These are phyloP conservation scores for Cyanophora paradoxa DNA, from an alignment of 78 protist species.

Conservation along the genomic window DNA sequence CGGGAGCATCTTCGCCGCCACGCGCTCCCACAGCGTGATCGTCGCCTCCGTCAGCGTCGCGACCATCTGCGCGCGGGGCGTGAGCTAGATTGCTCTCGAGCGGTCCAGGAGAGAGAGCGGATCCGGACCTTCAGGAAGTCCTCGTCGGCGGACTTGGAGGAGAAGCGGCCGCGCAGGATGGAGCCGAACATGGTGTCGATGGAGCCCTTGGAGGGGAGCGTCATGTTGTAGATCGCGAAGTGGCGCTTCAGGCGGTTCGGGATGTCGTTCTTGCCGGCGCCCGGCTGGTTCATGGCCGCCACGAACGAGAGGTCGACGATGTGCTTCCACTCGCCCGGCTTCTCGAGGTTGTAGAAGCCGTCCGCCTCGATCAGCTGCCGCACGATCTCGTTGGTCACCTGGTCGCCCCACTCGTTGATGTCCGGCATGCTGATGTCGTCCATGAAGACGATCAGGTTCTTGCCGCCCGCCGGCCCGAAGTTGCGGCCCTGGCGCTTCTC, in stretches of 20 bases:
- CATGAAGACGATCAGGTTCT: conserved; percentile 47
- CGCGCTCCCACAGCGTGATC: conserved; percentile 46
- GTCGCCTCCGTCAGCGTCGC: conserved; percentile 49
- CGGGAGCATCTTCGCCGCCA: conserved; percentile 64
- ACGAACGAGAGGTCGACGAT: conserved; percentile 47
- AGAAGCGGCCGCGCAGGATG: conserved; percentile 37
- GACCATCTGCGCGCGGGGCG: too few species aligned
- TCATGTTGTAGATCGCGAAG: conserved; percentile 55
- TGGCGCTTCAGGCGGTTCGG: conserved; percentile 77
- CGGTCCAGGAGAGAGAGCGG: too few species aligned
- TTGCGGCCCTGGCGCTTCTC: conserved; percentile 69
- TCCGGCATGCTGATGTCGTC: conserved; percentile 85
- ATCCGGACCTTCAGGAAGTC: neutral
- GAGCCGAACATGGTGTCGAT: conserved; percentile 55
- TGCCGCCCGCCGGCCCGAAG: conserved; percentile 71
- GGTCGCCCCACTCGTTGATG: conserved; percentile 23
- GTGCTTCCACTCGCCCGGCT: conserved; percentile 60
- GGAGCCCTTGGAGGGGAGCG: conserved; percentile 53
- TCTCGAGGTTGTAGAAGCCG: conserved; percentile 49
- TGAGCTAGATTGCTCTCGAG: too few species aligned
- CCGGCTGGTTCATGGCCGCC: conserved; percentile 76
- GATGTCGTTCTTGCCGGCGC: conserved; percentile 82
- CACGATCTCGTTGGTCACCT: conserved; percentile 8
- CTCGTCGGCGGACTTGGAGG: neutral
- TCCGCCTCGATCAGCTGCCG: conserved; percentile 23